These are phyloP conservation scores for Closterium sp. DNA, from an alignment of 139 green algal genomes.

Conservation along the genomic window DNA sequence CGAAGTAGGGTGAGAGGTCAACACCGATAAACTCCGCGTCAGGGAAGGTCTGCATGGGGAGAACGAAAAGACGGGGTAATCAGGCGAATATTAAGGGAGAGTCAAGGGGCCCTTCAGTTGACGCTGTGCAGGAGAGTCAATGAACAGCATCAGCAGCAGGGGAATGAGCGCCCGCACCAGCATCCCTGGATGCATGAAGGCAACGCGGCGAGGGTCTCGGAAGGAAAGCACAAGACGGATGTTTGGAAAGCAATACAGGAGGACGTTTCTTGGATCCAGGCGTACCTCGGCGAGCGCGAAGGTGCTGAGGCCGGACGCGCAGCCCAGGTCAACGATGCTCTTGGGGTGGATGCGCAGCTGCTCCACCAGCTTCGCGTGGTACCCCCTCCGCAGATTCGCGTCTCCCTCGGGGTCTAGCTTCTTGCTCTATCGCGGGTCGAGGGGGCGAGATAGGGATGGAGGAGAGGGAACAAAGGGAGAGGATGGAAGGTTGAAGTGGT, in stretches of 20 bases:
- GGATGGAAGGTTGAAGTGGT: neutral
- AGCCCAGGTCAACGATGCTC: slow-evolving; percentile 70
- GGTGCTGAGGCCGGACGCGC: slow-evolving; percentile 71
- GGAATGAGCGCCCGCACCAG: too few species aligned
- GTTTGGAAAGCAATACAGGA: too few species aligned
- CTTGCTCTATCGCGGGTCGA: slow-evolving; percentile 3
- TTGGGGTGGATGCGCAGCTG: slow-evolving; percentile 43
- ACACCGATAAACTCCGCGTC: slow-evolving; percentile 65
- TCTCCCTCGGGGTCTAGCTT: slow-evolving; percentile 33
- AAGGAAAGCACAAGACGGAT: too few species aligned
- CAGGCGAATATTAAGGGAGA: too few species aligned
- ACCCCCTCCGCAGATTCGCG: slow-evolving; percentile 27
- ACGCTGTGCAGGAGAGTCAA: too few species aligned
- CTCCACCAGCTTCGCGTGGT: slow-evolving; percentile 36
- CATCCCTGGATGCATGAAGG: too few species aligned
- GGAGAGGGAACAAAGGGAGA: neutral
- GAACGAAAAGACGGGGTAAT: too few species aligned
- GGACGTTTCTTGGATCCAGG: neutral
- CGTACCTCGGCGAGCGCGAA: slow-evolving; percentile 24
- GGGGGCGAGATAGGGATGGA: neutral
- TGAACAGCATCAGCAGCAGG: too few species aligned
- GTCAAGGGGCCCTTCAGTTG: too few species aligned
- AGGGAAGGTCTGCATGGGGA: slow-evolving; percentile 36
- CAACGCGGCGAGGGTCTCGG: too few species aligned
- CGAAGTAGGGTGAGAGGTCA: slow-evolving; percentile 72